Percentiles rank a stretch among this genome's conserved stretches.
These are phyloP conservation scores for Fallopia convolvulus DNA, from an alignment of 148 eudicot genomes.

Conservation along the genomic window DNA sequence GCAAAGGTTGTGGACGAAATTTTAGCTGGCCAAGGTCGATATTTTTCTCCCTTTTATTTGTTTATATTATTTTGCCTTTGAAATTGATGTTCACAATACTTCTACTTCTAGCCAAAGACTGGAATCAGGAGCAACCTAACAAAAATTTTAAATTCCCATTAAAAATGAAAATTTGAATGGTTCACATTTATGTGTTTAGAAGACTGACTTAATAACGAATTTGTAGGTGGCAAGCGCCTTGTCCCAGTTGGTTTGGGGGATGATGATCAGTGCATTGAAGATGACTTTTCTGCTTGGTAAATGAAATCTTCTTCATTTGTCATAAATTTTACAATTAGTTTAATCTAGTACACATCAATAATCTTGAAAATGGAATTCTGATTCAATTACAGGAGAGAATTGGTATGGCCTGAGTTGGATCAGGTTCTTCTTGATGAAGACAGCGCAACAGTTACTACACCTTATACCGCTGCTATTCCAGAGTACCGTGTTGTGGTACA, in stretches of 20 bases:
- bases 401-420: conserved; percentile 92
- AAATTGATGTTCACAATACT: background rate
- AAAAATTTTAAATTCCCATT: no score
- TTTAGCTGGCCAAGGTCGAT: conserved; percentile 61
- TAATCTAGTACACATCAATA: background rate
- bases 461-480: conserved; percentile 81
- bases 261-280: conserved; percentile 96
- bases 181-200: background rate
- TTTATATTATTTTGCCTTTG: background rate
- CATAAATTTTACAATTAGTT: no score
- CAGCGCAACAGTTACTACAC: conserved; percentile 59
- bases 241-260: conserved; percentile 91
- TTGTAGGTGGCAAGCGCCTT: conserved; percentile 76
- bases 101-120: background rate
- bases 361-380: background rate
- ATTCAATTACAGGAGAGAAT: conserved; percentile 54
- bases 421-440: conserved; percentile 58
- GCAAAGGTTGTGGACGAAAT: conserved; percentile 61
- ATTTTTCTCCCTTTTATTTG: background rate
- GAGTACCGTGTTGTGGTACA: conserved; percentile 70
- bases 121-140: no score
- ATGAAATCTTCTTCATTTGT: background rate
- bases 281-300: conserved; percentile 98
- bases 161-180: background rate
- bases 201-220: background rate